Conservation (phyloP, 2,329 filamentous ascomycete species). For the Diaporthe humulicola region DNA sequence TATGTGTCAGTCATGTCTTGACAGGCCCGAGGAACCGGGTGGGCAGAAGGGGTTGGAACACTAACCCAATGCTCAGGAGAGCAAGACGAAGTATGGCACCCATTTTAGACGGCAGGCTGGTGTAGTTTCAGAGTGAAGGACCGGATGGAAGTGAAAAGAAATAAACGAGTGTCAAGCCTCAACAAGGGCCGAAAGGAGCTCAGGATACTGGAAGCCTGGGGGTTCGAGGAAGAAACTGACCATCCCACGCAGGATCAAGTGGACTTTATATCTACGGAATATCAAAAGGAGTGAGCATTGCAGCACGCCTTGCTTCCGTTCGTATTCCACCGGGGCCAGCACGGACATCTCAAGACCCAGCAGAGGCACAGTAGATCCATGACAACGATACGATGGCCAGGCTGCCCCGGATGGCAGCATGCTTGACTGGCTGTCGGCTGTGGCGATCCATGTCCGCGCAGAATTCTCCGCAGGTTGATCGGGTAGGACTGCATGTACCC, state of each 20-base stretch:
- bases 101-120: conserved; percentile 15
- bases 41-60: neutral
- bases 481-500: conserved; percentile 30
- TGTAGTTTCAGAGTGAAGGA: neutral
- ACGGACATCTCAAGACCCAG: neutral
- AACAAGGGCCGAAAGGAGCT: conserved; percentile 28
- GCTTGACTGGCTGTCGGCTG: conserved; percentile 18
- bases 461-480: conserved; percentile 32
- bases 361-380: neutral
- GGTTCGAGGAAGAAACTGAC: neutral
- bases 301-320: conserved; percentile 10
- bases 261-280: conserved; percentile 28
- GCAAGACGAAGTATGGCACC: conserved; percentile 26
- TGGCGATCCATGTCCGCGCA: conserved; percentile 5
- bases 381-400: conserved; percentile 6
- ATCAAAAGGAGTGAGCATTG: neutral
- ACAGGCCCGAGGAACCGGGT: neutral
- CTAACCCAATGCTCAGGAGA: conserved; percentile 36
- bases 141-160: conserved; percentile 1
- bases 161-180: conserved; percentile 36
- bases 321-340: conserved; percentile 31
- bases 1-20: conserved; percentile 38
- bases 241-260: neutral
- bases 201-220: conserved; percentile 32
- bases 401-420: conserved; percentile 12